Conservation (phyloP, 495 filamentous ascomycete genomes). For the Daldinia concentrica region DNA sequence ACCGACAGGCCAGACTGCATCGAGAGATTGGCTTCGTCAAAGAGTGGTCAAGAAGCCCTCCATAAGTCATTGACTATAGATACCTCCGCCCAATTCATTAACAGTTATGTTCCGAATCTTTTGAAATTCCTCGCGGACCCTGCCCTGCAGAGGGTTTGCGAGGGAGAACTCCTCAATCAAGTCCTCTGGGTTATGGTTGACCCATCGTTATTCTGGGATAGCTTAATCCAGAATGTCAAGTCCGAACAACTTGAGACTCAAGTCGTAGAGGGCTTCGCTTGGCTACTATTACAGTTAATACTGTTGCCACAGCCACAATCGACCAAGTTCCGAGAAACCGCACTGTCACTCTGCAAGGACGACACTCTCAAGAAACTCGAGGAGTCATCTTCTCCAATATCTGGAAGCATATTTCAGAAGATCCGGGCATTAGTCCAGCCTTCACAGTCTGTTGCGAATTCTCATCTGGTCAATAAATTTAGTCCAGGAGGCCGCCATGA, state of each 20-base stretch:
- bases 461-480: constrained; percentile 15
- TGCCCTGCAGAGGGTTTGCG: constrained; percentile 61
- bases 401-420: constrained; percentile 28
- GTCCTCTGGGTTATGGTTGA: constrained; percentile 63
- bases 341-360: constrained; percentile 45
- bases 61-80: constrained; percentile 60
- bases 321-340: constrained; percentile 45
- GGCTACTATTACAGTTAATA: constrained; percentile 67
- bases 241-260: constrained; percentile 50
- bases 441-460: constrained; percentile 8
- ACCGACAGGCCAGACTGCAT: constrained; percentile 59
- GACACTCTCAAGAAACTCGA: constrained; percentile 51
- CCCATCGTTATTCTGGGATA: constrained; percentile 70
- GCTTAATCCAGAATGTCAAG: constrained; percentile 57
- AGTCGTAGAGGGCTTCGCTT: constrained; percentile 61
- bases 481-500: constrained; percentile 78
- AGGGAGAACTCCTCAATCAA: constrained; percentile 64
- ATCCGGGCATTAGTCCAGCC: constrained; percentile 24
- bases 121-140: constrained; percentile 53
- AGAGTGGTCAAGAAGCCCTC: constrained; percentile 58
- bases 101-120: constrained; percentile 50
- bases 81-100: constrained; percentile 61
- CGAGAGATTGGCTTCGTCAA: constrained; percentile 63
- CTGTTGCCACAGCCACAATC: constrained; percentile 50
- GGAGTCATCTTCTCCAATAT: constrained; percentile 40